phyloP scores from a whole-genome alignment of 306 rosid genomes.

The Trifolium pratense region DNA sequence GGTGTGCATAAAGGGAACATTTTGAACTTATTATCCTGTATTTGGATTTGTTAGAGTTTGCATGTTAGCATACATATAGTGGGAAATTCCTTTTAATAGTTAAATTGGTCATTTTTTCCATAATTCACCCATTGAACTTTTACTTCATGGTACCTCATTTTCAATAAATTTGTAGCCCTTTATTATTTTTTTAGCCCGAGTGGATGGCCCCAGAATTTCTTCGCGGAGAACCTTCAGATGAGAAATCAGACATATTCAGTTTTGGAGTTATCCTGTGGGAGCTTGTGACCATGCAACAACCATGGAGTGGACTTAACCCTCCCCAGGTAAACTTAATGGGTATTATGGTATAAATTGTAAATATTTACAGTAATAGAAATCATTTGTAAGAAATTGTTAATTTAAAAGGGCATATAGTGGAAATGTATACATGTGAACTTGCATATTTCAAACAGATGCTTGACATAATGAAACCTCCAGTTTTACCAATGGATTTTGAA shows the following conservation, averaged over 20 bases:
- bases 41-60: not conserved
- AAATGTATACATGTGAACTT: not conserved
- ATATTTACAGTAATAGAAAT: not conserved
- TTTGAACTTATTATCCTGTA: constrained; percentile 5
- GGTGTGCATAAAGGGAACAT: not conserved
- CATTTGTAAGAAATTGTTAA: not conserved
- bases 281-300: constrained; percentile 88
- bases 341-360: constrained; percentile 24
- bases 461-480: constrained; percentile 33
- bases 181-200: constrained; percentile 84
- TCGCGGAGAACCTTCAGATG: constrained; percentile 94
- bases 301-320: constrained; percentile 92
- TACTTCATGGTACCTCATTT: constrained; percentile 47
- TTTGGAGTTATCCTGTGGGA: constrained; percentile 98
- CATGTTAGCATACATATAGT: constrained; percentile 19
- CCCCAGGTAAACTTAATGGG: constrained; percentile 69
- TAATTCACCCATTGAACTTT: constrained; percentile 51
- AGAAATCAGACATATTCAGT: constrained; percentile 95
- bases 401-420: not conserved
- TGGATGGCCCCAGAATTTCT: constrained; percentile 99
- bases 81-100: constrained; percentile 21
- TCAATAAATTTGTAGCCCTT: constrained; percentile 55
- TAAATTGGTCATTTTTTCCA: constrained; percentile 49
- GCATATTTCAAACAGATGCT: constrained; percentile 28
- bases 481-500: constrained; percentile 12